Conservation (phyloP, 2,329 filamentous ascomycete genomes). For the Curvularia sp. region DNA sequence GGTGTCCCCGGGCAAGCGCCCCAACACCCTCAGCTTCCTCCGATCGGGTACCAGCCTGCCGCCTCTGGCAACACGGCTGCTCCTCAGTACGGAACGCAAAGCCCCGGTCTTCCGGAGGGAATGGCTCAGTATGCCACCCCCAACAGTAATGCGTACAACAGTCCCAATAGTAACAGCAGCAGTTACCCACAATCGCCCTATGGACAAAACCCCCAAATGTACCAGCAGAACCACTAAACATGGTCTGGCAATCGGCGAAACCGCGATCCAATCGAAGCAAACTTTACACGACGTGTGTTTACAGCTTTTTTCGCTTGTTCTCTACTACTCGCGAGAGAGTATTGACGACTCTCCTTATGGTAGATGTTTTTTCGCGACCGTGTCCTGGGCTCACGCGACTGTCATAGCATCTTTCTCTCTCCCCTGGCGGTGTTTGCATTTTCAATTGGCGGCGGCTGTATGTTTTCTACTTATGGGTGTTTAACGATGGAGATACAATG, state of each 20-base stretch:
- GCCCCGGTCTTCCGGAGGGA: constrained; percentile 57
- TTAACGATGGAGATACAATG: constrained; percentile 32
- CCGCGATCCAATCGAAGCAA: neutral
- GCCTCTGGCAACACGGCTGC: constrained; percentile 52
- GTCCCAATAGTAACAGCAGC: constrained; percentile 52
- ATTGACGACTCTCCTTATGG: constrained; percentile 37
- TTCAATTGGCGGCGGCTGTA: constrained; percentile 50
- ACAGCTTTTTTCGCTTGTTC: constrained; percentile 24
- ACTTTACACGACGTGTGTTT: constrained; percentile 11
- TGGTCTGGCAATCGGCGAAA: constrained; percentile 4
- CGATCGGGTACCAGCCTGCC: constrained; percentile 60
- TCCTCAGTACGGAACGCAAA: constrained; percentile 56
- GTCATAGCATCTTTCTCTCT: constrained; percentile 39
- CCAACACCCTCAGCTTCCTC: constrained; percentile 58
- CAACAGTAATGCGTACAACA: constrained; percentile 54
- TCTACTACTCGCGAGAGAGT: constrained; percentile 3
- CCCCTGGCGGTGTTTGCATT: constrained; percentile 47
- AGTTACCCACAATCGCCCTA: constrained; percentile 62
- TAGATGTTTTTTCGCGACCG: constrained; percentile 34
- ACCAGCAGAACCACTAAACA: constrained; percentile 53
- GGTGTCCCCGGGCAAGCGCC: constrained; percentile 54
- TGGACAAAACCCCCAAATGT: constrained; percentile 57
- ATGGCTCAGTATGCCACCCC: constrained; percentile 58
- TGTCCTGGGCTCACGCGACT: constrained; percentile 34
- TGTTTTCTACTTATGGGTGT: constrained; percentile 45